Evolutionary conservation across 2,329 filamentous ascomycete genomes (phyloP).

Genomic region (Xylaria multiplex): DNA sequence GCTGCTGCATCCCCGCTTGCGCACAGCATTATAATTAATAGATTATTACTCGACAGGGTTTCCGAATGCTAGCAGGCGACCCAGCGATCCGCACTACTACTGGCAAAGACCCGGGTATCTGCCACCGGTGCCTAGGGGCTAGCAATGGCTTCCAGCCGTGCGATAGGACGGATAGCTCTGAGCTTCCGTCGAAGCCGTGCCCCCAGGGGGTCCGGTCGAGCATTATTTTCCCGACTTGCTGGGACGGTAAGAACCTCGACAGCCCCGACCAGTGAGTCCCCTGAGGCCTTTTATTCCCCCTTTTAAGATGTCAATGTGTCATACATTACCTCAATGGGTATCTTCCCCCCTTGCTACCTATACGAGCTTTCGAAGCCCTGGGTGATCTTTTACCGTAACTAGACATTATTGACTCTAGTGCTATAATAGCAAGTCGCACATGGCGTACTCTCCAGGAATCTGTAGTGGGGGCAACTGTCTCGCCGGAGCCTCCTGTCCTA

Average conservation of each 20-base stretch:
- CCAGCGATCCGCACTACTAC: constrained; percentile 51
- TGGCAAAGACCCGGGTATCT: constrained; percentile 40
- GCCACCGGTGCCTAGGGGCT: constrained; percentile 26
- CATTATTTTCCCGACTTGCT: constrained; percentile 42
- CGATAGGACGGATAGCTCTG: constrained; percentile 46
- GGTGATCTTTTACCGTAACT: constrained; percentile 13
- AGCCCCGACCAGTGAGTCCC: too few species aligned
- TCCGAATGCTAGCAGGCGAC: constrained; percentile 57
- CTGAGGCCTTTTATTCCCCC: neutral
- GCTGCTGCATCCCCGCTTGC: neutral
- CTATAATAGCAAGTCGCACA: constrained; percentile 35
- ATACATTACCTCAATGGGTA: constrained; percentile 13
- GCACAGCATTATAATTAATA: constrained; percentile 15
- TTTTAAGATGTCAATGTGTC: constrained; percentile 9
- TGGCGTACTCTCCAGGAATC: constrained; percentile 38
- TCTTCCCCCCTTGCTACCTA: neutral
- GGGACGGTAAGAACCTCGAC: constrained; percentile 43
- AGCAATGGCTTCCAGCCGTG: constrained; percentile 39
- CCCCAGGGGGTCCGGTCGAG: constrained; percentile 38
- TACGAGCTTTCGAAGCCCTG: constrained; percentile 8
- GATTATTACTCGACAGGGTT: constrained; percentile 47
- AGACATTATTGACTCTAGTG: constrained; percentile 15
- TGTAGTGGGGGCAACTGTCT: constrained; percentile 32
- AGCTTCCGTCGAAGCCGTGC: constrained; percentile 36
- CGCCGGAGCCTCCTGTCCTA: constrained; percentile 37